phyloP scores from a whole-genome alignment of 2,329 filamentous ascomycete genomes.

The Diaporthe sp. region DNA sequence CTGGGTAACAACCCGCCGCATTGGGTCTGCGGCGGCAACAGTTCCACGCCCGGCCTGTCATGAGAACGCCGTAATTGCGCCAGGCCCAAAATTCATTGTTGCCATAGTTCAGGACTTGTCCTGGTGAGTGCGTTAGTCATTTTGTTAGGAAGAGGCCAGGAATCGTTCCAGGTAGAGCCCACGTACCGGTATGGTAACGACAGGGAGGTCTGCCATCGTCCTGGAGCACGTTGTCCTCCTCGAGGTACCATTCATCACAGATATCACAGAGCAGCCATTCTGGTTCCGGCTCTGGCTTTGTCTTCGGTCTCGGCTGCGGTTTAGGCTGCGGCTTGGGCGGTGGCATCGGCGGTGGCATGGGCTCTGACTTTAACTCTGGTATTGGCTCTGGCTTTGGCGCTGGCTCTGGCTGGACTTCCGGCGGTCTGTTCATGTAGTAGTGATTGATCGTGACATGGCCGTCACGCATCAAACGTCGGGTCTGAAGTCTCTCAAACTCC shows the following conservation, averaged over 20 bases:
- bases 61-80: background rate
- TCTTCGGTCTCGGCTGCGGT: too few species aligned
- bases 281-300: background rate
- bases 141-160: background rate
- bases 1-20: background rate
- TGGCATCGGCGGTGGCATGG: background rate
- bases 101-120: background rate
- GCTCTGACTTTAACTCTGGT: background rate
- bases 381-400: background rate
- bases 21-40: background rate
- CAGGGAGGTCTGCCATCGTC: background rate
- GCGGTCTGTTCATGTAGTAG: background rate
- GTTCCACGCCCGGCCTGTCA: background rate
- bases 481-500: background rate
- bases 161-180: too few species aligned
- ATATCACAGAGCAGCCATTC: background rate
- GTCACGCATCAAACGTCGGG: background rate
- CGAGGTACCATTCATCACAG: background rate
- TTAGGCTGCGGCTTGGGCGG: background rate
- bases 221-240: background rate
- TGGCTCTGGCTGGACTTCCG: background rate
- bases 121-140: background rate
- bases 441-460: constrained; percentile 9
- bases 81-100: background rate
- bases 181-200: background rate